These are phyloP conservation scores for Kwoniella heveanensis DNA, from an alignment of 768 basidiomycete genomes.

Conservation along the genomic window DNA sequence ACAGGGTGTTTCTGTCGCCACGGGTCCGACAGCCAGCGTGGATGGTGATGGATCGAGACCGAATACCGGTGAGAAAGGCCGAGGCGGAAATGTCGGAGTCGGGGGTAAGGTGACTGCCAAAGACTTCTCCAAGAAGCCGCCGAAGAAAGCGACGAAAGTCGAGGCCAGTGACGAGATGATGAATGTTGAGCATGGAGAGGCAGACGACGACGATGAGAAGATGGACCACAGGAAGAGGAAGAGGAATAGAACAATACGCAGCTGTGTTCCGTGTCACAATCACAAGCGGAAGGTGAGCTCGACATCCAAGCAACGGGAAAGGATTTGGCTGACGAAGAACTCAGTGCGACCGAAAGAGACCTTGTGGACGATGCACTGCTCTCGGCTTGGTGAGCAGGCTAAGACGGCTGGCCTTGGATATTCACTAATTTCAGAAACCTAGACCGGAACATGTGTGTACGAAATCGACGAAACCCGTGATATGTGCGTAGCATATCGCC, in stretches of 20 bases:
- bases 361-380: conserved; percentile 87
- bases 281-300: conserved; percentile 83
- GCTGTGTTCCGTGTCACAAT: conserved; percentile 78
- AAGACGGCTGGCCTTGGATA: conserved; percentile 7
- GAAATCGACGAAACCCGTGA: conserved; percentile 71
- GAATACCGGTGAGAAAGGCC: conserved; percentile 1
- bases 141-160: not conserved
- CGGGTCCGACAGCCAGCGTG: not conserved
- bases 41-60: conserved; percentile 1
- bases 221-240: conserved; percentile 68
- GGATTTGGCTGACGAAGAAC: conserved; percentile 7
- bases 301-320: too few species aligned
- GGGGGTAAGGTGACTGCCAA: conserved; percentile 1
- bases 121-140: conserved; percentile 7
- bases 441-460: conserved; percentile 94
- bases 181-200: conserved; percentile 17
- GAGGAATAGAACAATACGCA: conserved; percentile 88
- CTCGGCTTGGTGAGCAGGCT: conserved; percentile 68
- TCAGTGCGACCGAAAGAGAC: conserved; percentile 88
- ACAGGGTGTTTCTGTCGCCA: not conserved
- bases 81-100: not conserved
- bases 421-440: conserved; percentile 15
- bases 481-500: conserved; percentile 29
- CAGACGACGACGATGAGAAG: conserved; percentile 36
- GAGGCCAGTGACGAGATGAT: conserved; percentile 11